Percentiles rank a stretch among this genome's conserved stretches.
These are phyloP conservation scores for Phialophora chinensis DNA, from an alignment of 2,329 filamentous ascomycete genomes.

Conservation along the genomic window DNA sequence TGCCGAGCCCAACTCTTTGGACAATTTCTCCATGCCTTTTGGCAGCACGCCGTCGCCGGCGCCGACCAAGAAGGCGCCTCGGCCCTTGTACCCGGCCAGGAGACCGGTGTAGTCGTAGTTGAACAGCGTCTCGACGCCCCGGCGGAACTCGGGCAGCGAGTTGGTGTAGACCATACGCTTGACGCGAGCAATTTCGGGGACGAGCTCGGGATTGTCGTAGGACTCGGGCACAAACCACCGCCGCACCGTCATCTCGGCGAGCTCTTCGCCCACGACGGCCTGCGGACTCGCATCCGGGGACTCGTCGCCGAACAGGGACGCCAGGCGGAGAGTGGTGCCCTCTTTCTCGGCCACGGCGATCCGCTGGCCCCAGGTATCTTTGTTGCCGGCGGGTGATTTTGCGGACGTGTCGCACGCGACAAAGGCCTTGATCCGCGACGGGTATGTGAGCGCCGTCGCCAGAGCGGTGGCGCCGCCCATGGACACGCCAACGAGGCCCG, in stretches of 20 bases:
- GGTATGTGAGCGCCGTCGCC: slow-evolving; percentile 72
- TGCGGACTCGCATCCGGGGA: slow-evolving; percentile 52
- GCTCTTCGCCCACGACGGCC: slow-evolving; percentile 63
- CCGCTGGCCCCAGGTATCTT: slow-evolving; percentile 78
- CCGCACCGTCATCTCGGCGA: slow-evolving; percentile 73
- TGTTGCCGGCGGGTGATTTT: slow-evolving; percentile 73
- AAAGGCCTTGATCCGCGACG: slow-evolving; percentile 64
- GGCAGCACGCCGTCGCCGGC: slow-evolving; percentile 71
- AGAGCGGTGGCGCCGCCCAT: slow-evolving; percentile 81
- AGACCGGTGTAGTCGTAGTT: slow-evolving; percentile 26
- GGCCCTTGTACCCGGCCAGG: slow-evolving; percentile 18
- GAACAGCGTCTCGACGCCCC: slow-evolving; percentile 23
- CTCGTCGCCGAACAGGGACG: slow-evolving; percentile 20
- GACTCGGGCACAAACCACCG: slow-evolving; percentile 73
- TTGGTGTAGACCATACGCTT: slow-evolving; percentile 73
- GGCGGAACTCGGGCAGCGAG: slow-evolving; percentile 68
- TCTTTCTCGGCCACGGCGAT: slow-evolving; percentile 70
- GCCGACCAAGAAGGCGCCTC: slow-evolving; percentile 25
- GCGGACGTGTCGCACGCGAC: slow-evolving; percentile 81
- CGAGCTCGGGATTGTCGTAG: slow-evolving; percentile 60
- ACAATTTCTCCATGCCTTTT: slow-evolving; percentile 66
- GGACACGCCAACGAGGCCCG: slow-evolving; percentile 75
- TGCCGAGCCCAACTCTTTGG: slow-evolving; percentile 66
- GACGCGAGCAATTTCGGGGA: slow-evolving; percentile 64
- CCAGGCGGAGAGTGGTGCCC: slow-evolving; percentile 40